A percentile compares a stretch with the other conserved stretches of the same genome.
These are phyloP conservation scores for Suillus fuscotomentosus DNA, from an alignment of 768 basidiomycete species.

Conservation along the genomic window DNA sequence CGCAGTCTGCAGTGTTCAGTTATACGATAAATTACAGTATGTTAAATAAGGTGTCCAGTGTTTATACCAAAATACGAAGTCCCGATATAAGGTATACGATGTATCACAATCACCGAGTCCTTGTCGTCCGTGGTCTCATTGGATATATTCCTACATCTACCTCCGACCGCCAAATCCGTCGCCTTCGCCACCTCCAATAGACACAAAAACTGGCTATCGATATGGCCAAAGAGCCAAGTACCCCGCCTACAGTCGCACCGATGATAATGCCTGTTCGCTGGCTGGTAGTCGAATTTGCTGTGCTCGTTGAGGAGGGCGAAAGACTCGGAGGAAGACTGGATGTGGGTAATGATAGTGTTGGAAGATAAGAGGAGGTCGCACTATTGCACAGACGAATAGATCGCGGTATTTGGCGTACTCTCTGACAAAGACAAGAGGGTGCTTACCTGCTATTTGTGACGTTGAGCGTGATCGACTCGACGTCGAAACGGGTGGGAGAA, in stretches of 20 bases:
- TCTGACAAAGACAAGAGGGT: not conserved
- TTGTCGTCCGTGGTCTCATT: not conserved
- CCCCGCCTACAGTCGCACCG: slow-evolving; percentile 13
- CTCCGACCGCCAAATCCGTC: not conserved
- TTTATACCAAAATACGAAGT: not conserved
- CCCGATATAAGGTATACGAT: not conserved
- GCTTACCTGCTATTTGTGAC: slow-evolving; percentile 39
- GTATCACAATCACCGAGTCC: slow-evolving; percentile 3
- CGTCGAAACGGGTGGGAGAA: slow-evolving; percentile 33
- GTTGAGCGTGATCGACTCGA: slow-evolving; percentile 36
- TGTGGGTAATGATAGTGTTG: slow-evolving; percentile 19
- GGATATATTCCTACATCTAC: not conserved
- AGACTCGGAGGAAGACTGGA: slow-evolving; percentile 22
- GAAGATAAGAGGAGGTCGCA: slow-evolving; percentile 27
- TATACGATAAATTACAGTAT: not conserved
- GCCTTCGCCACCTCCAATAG: slow-evolving; percentile 10
- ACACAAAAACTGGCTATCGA: slow-evolving; percentile 8
- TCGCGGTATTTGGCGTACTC: not conserved
- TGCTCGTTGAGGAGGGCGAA: slow-evolving; percentile 10
- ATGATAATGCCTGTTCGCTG: slow-evolving; percentile 14
- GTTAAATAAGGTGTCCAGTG: not conserved
- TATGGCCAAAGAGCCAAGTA: slow-evolving; percentile 14
- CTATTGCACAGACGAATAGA: slow-evolving; percentile 8
- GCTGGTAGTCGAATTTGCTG: slow-evolving; percentile 1
- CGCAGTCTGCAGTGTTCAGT: too few relatives aligned